phyloP scores from a whole-genome alignment of 345 rosid genomes.

The Aurinia saxatilis region DNA sequence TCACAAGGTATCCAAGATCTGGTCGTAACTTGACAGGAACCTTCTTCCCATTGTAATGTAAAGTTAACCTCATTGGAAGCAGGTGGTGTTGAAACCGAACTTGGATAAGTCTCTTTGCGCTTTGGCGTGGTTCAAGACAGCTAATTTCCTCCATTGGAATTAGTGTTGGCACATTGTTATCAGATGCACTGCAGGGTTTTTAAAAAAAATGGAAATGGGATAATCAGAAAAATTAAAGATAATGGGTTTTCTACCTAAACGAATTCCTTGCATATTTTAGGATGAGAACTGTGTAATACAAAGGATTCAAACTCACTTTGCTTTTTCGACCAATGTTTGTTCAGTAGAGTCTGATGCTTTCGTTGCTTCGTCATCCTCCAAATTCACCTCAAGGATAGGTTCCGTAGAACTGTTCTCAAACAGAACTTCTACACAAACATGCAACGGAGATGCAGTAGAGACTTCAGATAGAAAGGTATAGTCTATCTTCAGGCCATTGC shows the following conservation, averaged over 20 bases:
- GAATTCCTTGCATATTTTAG: background rate
- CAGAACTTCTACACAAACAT: constrained; percentile 54
- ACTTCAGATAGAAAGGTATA: constrained; percentile 69
- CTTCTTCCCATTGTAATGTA: constrained; percentile 49
- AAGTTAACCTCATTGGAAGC: constrained; percentile 66
- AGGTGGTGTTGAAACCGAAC: constrained; percentile 90
- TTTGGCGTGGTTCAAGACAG: constrained; percentile 64
- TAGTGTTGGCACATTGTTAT: constrained; percentile 46
- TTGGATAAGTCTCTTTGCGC: constrained; percentile 46
- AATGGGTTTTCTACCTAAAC: constrained; percentile 1
- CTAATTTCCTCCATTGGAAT: constrained; percentile 64
- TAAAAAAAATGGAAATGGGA: background rate
- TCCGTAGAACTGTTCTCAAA: constrained; percentile 70
- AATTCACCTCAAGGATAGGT: constrained; percentile 42
- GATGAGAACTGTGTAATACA: background rate
- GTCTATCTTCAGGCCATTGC: constrained; percentile 82
- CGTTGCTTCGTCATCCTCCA: constrained; percentile 58
- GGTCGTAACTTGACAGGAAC: constrained; percentile 80
- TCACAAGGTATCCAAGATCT: constrained; percentile 92
- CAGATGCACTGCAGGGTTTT: constrained; percentile 40
- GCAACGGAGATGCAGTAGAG: constrained; percentile 54
- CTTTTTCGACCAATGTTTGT: constrained; percentile 35
- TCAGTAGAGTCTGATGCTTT: constrained; percentile 42
- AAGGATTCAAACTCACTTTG: constrained; percentile 42
- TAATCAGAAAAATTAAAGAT: background rate